Evolutionary conservation across 164 flowering plant species (phyloP).

Genomic region (Annona squamosa): DNA sequence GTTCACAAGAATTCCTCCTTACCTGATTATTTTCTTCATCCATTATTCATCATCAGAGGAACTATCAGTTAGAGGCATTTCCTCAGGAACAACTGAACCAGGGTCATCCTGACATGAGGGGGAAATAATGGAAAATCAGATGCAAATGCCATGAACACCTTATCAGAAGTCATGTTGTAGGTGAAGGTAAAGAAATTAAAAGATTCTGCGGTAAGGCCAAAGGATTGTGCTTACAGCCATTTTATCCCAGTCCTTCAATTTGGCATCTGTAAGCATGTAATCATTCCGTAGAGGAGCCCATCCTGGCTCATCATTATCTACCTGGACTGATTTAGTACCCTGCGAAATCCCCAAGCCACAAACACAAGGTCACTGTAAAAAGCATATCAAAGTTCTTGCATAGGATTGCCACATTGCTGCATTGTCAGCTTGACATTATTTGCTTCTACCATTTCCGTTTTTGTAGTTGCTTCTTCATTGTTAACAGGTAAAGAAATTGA

Average conservation of each 20-base stretch:
- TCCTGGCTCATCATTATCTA: conserved; percentile 45
- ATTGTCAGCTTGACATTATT: too few species aligned
- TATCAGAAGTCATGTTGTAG: neutral
- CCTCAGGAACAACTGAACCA: conserved; percentile 6
- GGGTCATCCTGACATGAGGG: conserved; percentile 9
- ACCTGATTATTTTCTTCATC: neutral
- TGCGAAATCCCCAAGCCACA: conserved; percentile 19
- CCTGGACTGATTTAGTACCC: conserved; percentile 25
- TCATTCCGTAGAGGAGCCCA: conserved; percentile 91
- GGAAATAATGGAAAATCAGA: neutral
- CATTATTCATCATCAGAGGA: conserved; percentile 25
- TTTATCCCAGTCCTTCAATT: conserved; percentile 91
- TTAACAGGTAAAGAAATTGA: neutral
- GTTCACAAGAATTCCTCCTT: neutral
- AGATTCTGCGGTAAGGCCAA: neutral
- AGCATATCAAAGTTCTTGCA: neutral
- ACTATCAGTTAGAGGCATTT: conserved; percentile 9
- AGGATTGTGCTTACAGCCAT: conserved; percentile 40
- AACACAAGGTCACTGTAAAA: neutral
- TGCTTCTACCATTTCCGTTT: too few species aligned
- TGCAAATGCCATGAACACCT: neutral
- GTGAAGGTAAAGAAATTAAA: neutral
- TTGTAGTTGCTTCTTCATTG: too few species aligned
- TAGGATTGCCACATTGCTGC: neutral
- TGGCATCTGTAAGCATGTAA: conserved; percentile 76